phyloP scores from a whole-genome alignment of 176 grass and related monocot genomes.

The bread wheat (Triticum aestivum) region IWGSC_CS_RefSeq_v2.1 NC_057796.1:355837953-355838452 shows the following conservation, averaged over 20 bases:
- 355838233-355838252: neutral
- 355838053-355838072: neutral
- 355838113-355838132: neutral
- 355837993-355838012: too few species aligned
- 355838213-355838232: neutral
- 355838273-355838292: neutral
- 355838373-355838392: neutral
- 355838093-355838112: conserved; percentile 8
- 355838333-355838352: neutral
- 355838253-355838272: neutral
- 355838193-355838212: conserved; percentile 15
- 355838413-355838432: neutral
- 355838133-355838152: neutral
- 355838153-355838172: conserved; percentile 12
- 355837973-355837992: too few species aligned
- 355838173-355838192: neutral
- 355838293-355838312: conserved; percentile 4
- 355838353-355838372: neutral
- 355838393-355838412: neutral
- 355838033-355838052: neutral
- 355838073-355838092: neutral
- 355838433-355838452: neutral
- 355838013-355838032: too few species aligned
- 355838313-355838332: neutral
- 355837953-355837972: too few species aligned